These are phyloP conservation scores for Diplosphaera chodatii DNA, from an alignment of 139 green algal species.

Conservation along the genomic window DNA sequence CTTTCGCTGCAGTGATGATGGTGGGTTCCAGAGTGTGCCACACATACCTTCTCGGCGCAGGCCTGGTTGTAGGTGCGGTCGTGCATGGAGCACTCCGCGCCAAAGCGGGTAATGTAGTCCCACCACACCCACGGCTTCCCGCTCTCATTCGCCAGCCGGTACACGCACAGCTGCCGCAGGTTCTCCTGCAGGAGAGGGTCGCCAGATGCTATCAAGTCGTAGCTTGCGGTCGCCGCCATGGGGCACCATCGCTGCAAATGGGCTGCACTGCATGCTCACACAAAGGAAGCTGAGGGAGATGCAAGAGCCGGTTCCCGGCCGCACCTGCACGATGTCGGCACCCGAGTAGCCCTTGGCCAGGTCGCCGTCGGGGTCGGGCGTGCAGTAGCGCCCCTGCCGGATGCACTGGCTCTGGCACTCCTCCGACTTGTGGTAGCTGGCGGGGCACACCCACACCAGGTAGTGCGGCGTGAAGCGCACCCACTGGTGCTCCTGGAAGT, in stretches of 20 bases:
- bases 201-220: too few relatives aligned
- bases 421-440: slow-evolving; percentile 29
- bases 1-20: too few relatives aligned
- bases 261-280: too few relatives aligned
- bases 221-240: too few relatives aligned
- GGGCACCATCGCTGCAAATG: too few relatives aligned
- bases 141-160: slow-evolving; percentile 45
- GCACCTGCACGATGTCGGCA: slow-evolving; percentile 59
- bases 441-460: slow-evolving; percentile 77
- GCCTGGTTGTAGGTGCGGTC: slow-evolving; percentile 54
- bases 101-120: slow-evolving; percentile 79
- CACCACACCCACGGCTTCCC: slow-evolving; percentile 70
- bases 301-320: background rate
- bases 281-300: too few relatives aligned
- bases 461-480: slow-evolving; percentile 86
- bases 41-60: slow-evolving; percentile 70
- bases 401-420: slow-evolving; percentile 85
- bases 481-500: slow-evolving; percentile 58
- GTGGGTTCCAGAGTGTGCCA: too few relatives aligned
- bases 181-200: slow-evolving; percentile 62
- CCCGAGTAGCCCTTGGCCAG: slow-evolving; percentile 53
- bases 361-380: slow-evolving; percentile 68
- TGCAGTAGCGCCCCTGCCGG: slow-evolving; percentile 73
- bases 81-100: slow-evolving; percentile 59
- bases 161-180: slow-evolving; percentile 83